These are phyloP conservation scores for Meira miltonrushii DNA, from an alignment of 1,284 basidiomycete genomes.

Conservation along the genomic window DNA sequence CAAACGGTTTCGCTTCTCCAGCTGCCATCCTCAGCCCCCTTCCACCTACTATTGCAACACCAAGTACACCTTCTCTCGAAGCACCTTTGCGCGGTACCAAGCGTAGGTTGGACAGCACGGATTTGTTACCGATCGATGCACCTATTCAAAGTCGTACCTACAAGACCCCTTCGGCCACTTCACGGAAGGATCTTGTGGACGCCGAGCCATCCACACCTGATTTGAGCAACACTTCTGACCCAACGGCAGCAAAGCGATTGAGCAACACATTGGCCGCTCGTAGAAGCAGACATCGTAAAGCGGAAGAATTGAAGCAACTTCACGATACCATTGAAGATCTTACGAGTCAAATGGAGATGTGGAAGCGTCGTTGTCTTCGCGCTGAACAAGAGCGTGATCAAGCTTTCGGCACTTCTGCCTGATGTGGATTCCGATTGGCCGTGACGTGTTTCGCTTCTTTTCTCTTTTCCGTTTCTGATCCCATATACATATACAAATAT, in stretches of 20 bases:
- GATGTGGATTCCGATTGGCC: neutral
- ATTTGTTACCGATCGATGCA: constrained; percentile 49
- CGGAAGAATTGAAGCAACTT: constrained; percentile 42
- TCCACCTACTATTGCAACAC: neutral
- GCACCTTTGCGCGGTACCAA: constrained; percentile 27
- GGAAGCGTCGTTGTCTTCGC: constrained; percentile 45
- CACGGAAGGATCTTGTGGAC: constrained; percentile 19
- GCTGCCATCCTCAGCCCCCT: neutral
- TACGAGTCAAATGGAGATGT: constrained; percentile 33
- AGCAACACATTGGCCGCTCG: constrained; percentile 50
- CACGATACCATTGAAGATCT: constrained; percentile 44
- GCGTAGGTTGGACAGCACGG: constrained; percentile 37
- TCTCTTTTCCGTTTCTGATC: neutral
- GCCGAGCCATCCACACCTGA: constrained; percentile 30
- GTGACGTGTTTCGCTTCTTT: neutral
- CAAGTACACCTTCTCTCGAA: neutral
- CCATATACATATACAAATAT: neutral
- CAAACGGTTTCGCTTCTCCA: constrained; percentile 25
- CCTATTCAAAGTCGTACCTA: constrained; percentile 49
- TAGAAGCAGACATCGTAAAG: constrained; percentile 47
- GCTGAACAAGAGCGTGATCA: constrained; percentile 44
- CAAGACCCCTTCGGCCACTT: constrained; percentile 46
- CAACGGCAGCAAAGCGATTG: constrained; percentile 48
- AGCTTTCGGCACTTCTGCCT: neutral
- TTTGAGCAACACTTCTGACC: constrained; percentile 25